Evolutionary conservation across 83 land plant genomes (phyloP), one percentile per base, ranked within the genome.

Genomic region (Picea abies): DNA sequence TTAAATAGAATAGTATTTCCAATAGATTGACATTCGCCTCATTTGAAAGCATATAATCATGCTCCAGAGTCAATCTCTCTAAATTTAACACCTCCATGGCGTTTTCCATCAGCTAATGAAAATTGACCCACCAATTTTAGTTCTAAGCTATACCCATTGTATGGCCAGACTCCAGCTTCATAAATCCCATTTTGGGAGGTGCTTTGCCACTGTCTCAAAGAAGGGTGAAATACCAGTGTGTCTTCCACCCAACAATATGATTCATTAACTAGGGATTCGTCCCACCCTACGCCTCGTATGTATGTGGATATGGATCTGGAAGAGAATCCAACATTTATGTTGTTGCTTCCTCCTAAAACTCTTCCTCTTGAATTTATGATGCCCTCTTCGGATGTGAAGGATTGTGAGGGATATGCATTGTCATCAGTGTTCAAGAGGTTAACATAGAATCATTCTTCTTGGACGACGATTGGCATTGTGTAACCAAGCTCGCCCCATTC

Each of bases 241-340:
- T 79, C 65, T 81, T 93, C 96, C 5, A 93, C 86, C 96, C 92
- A 90, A 1, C 80, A 83, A 66, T 77, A 90, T 16, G 90, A 88
- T 73, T 88, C 84, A 26, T 90, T 86, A 73, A 88, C 92, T 16
- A 90, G 80, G 78, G 78, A 79, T 1, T 73, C 73, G 35, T 88
- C 87, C 92, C 90, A 90, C 0, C 89, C 90, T 26, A 67, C 85
- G 80, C 73, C 47, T 70, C 73, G 60, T n/a, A 88, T 80, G 41
- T 69, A 90, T 1, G 89, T 76, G 79, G 66, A 5, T 35, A 23
- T 23, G 16, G 80, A 22, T 62, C 80, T 25, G 15, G 80, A 60
- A 78, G 60, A 78, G 60, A 78, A 78, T 9, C 80, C 80, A 20
- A 64, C 80, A 35, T 78, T 78, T 25, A 60, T 78, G 29, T 41